These are phyloP conservation scores for Skeletonema potamos DNA, from an alignment of 108 stramenopile genomes.

Conservation along the genomic window DNA sequence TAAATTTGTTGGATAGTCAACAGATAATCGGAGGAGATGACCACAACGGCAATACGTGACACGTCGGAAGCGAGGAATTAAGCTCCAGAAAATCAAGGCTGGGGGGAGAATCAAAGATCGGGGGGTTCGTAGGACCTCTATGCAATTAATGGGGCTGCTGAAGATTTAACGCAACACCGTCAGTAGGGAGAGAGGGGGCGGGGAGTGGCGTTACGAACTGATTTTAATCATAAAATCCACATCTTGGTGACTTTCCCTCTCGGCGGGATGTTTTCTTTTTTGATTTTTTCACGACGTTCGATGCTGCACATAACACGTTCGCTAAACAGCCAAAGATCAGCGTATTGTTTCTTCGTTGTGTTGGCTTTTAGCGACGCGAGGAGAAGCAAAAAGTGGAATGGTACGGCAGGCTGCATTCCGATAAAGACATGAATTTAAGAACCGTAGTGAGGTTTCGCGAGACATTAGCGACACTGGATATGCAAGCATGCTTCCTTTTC, in stretches of 20 bases:
- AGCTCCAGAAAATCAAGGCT: not conserved
- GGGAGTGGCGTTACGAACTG: not conserved
- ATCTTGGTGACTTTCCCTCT: not conserved
- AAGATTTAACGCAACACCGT: not conserved
- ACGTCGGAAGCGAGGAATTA: not conserved
- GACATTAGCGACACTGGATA: too few species aligned
- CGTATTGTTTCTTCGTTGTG: too few species aligned
- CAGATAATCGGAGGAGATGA: not conserved
- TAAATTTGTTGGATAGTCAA: not conserved
- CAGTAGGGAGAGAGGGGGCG: not conserved
- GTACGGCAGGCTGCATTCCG: too few species aligned
- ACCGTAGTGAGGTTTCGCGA: too few species aligned
- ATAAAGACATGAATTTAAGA: too few species aligned
- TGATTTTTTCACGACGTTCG: too few species aligned
- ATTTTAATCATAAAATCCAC: not conserved
- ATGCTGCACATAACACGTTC: too few species aligned
- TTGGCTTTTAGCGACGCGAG: too few species aligned
- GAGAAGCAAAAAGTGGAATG: too few species aligned
- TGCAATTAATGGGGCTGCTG: not conserved
- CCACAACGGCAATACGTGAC: not conserved
- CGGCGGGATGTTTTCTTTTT: not conserved
- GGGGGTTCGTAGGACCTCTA: not conserved
- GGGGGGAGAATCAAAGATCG: not conserved
- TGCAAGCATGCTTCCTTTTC: too few species aligned
- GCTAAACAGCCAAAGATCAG: too few species aligned